Evolutionary conservation across 2,329 filamentous ascomycete species (phyloP).

Genomic region (Fusarium siculi): DNA sequence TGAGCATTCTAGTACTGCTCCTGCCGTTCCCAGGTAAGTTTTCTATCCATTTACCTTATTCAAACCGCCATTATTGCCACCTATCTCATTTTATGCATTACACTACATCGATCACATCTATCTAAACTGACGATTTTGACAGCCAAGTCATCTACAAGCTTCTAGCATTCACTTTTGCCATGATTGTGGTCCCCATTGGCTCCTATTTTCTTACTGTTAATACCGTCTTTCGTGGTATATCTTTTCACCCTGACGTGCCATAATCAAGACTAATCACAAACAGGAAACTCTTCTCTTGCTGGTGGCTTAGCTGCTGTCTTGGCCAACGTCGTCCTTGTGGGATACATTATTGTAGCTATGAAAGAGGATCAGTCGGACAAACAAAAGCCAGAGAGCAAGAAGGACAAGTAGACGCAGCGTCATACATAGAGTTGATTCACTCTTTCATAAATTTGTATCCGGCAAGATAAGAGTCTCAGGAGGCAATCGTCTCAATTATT

Average conservation of each 20-base stretch:
- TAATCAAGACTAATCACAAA: constrained; percentile 19
- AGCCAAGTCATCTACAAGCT: constrained; percentile 91
- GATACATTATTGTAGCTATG: constrained; percentile 93
- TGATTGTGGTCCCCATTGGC: constrained; percentile 87
- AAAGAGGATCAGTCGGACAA: constrained; percentile 74
- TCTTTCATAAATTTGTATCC: not conserved
- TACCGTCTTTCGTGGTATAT: constrained; percentile 77
- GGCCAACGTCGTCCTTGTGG: constrained; percentile 89
- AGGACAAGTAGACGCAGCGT: constrained; percentile 53
- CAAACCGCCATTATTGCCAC: constrained; percentile 12
- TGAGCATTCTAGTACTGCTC: constrained; percentile 77
- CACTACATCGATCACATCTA: not conserved
- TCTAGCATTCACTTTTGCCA: constrained; percentile 88
- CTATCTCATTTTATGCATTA: not conserved
- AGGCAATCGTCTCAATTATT: constrained; percentile 31
- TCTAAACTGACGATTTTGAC: constrained; percentile 5
- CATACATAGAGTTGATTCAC: not conserved
- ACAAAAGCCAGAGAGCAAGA: constrained; percentile 59
- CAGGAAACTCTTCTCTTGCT: constrained; percentile 89
- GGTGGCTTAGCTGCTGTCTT: constrained; percentile 87
- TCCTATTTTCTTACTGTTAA: constrained; percentile 88
- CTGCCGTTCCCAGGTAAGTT: constrained; percentile 83
- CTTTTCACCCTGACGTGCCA: not conserved
- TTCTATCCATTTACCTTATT: not conserved
- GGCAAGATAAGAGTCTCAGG: not conserved